Conservation (phyloP, 2,329 filamentous ascomycete genomes). For the Colletotrichum lupini region DNA sequence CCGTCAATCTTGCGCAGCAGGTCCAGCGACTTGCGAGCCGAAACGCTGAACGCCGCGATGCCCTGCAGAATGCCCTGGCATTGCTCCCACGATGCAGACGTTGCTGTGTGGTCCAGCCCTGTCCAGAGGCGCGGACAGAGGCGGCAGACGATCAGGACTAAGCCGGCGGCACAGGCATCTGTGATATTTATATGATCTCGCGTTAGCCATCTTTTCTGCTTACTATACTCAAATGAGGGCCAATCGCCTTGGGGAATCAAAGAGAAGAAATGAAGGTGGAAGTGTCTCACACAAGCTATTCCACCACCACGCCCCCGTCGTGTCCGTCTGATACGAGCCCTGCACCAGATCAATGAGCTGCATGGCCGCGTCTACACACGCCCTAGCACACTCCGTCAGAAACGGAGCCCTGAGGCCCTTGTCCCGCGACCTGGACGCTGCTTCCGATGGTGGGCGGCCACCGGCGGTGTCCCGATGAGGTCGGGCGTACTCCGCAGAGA, state of each 20-base stretch:
- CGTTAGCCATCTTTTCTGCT: background rate
- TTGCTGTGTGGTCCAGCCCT: background rate
- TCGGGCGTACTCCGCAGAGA: conserved; percentile 30
- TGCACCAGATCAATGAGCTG: conserved; percentile 45
- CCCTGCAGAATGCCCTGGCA: background rate
- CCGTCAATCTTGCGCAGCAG: conserved; percentile 3
- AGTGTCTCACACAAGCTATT: conserved; percentile 49
- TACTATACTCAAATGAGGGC: background rate
- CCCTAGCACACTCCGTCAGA: conserved; percentile 42
- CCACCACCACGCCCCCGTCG: conserved; percentile 50
- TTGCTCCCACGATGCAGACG: background rate
- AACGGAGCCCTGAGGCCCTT: conserved; percentile 1
- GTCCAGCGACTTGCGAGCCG: conserved; percentile 7
- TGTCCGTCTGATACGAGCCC: conserved; percentile 41
- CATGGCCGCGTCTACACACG: conserved; percentile 44
- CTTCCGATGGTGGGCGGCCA: background rate
- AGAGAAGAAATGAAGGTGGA: background rate
- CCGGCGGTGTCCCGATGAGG: background rate
- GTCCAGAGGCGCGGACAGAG: background rate
- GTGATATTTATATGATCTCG: background rate
- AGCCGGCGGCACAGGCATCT: conserved; percentile 2
- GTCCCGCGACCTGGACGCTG: too few relatives aligned
- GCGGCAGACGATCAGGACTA: conserved; percentile 5
- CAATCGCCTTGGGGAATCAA: background rate
- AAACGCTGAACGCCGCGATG: background rate